These are phyloP conservation scores for Gliomastix tumulicola DNA, from an alignment of 2,329 filamentous ascomycete genomes.

Conservation along the genomic window DNA sequence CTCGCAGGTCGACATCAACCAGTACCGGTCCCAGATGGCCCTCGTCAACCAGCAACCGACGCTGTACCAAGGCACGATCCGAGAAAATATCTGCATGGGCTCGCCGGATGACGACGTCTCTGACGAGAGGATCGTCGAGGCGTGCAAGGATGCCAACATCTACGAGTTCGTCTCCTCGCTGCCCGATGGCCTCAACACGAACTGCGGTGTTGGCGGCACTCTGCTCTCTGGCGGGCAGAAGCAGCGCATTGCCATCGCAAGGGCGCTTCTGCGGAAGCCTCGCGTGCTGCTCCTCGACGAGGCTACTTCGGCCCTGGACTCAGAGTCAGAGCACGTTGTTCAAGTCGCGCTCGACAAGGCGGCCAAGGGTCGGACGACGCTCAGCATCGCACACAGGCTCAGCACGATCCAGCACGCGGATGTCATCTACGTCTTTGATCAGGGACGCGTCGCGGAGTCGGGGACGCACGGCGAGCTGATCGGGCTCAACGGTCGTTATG, in stretches of 20 bases:
- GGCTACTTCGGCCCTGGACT: slow-evolving; percentile 86
- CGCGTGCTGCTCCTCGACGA: slow-evolving; percentile 88
- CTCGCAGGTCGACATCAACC: slow-evolving; percentile 73
- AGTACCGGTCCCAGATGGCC: slow-evolving; percentile 87
- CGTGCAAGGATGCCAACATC: slow-evolving; percentile 67
- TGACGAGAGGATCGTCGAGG: slow-evolving; percentile 46
- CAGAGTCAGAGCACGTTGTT: slow-evolving; percentile 75
- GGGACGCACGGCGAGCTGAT: slow-evolving; percentile 73
- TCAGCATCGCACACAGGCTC: slow-evolving; percentile 86
- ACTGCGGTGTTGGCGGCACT: slow-evolving; percentile 93
- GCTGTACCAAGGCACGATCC: slow-evolving; percentile 84
- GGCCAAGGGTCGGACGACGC: slow-evolving; percentile 81
- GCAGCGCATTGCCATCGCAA: slow-evolving; percentile 90
- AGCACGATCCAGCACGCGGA: slow-evolving; percentile 93
- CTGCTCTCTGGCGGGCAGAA: slow-evolving; percentile 92
- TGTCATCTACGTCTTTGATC: slow-evolving; percentile 90
- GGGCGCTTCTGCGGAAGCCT: slow-evolving; percentile 88
- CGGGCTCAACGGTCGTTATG: slow-evolving; percentile 64
- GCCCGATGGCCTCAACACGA: slow-evolving; percentile 85
- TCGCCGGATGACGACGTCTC: slow-evolving; percentile 79
- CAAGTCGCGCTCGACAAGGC: slow-evolving; percentile 79
- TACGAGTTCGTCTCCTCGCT: slow-evolving; percentile 81
- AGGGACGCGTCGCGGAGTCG: slow-evolving; percentile 75
- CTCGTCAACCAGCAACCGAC: slow-evolving; percentile 91
- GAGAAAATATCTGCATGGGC: slow-evolving; percentile 75